Conservation (phyloP, 2,329 filamentous ascomycete genomes). For the Neopestalotiopsis sp. region DNA sequence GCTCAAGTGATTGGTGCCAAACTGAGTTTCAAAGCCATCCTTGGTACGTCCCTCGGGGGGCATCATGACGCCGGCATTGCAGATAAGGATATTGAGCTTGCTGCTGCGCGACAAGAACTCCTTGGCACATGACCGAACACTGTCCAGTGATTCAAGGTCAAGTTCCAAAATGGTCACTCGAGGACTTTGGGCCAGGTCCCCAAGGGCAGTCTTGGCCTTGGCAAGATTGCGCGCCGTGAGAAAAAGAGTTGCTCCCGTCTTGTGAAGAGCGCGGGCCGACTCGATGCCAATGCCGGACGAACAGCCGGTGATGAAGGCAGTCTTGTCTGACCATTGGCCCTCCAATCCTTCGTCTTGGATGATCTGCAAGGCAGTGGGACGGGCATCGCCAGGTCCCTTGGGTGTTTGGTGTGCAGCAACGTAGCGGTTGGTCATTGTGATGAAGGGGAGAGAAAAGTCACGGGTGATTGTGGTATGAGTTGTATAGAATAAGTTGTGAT, state of each 20-base stretch:
- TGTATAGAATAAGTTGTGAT: neutral
- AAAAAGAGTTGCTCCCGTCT: slow-evolving; percentile 24
- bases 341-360: slow-evolving; percentile 4
- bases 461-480: neutral
- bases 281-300: slow-evolving; percentile 24
- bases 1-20: slow-evolving; percentile 25
- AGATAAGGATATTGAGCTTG: slow-evolving; percentile 24
- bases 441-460: neutral
- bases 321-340: slow-evolving; percentile 1
- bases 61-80: slow-evolving; percentile 22
- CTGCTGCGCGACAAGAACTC: slow-evolving; percentile 20
- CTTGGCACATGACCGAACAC: slow-evolving; percentile 20
- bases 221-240: slow-evolving; percentile 22
- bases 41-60: slow-evolving; percentile 17
- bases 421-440: slow-evolving; percentile 14
- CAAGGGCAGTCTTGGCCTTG: slow-evolving; percentile 21
- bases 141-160: slow-evolving; percentile 23
- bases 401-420: slow-evolving; percentile 19
- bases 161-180: slow-evolving; percentile 22
- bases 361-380: slow-evolving; percentile 22
- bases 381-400: slow-evolving; percentile 25
- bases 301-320: slow-evolving; percentile 23
- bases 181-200: slow-evolving; percentile 2
- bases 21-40: slow-evolving; percentile 26
- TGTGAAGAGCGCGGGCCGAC: slow-evolving; percentile 20